Base-by-base conservation (phyloP, 768 basidiomycete species). In the Mycena leptocephala region DNA sequence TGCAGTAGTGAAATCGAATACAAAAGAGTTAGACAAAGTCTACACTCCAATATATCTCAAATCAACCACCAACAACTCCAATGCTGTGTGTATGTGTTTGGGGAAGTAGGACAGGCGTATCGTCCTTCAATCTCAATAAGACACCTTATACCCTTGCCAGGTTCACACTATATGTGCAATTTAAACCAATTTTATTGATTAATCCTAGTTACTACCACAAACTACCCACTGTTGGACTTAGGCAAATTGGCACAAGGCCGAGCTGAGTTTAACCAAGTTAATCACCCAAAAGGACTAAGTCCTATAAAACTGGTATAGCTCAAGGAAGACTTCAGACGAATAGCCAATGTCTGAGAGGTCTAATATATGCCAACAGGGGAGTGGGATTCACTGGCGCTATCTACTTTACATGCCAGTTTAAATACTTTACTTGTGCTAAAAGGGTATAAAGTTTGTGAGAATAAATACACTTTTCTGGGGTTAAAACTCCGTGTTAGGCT, bases 281-380 rank as follows among this genome's bases (percentile, higher is more conserved):
- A 51, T n/a, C n/a, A 51, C 24, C 7, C 48, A 51, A 51, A 51
- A 24, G 22, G 43, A n/a, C 43, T 9, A 43, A 9, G 43, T 16
- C 43, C 18, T 43, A 16, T 55, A 18, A 10, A 55, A 55, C 20
- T 18, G 8, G 20, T 22, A 51, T 51, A 39, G 37, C 37, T 39
- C 7, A 39, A 39, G 14, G 8, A 46, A 20, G 43, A 46, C 43
- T 46, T 55, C 53, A 55, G 53, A 55, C 53, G 53, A n/a, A 55
- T 55, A 55, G 53, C 53, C 53, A 55, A 55, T 55, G 53, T 55
- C 53, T 55, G 53, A 55, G 53, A 55, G 53, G 53, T 55, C 53
- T 24, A 55, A 46, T 11, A 46, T 46, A 55, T 55, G 53, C 53
- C 53, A 55, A 55, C 53, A 55, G 53, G 53, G 53, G 53, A 16